A percentile compares a stretch with the other conserved stretches of the same genome.
phyloP scores from a whole-genome alignment of 805 yeast species.

The Trichomonascus vanleenenianus region DNA sequence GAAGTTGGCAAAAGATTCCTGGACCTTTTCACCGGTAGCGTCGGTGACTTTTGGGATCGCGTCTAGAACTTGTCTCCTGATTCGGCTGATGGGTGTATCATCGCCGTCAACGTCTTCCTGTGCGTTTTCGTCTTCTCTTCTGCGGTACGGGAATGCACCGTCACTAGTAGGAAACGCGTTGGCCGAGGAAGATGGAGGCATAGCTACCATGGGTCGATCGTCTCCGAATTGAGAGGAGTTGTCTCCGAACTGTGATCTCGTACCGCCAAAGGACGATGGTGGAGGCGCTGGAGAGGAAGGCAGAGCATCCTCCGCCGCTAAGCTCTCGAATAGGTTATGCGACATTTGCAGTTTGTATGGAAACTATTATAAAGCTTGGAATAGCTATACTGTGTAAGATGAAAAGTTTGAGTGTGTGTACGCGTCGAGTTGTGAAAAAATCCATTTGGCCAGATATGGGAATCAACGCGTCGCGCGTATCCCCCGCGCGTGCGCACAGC shows the following conservation, averaged over 20 bases:
- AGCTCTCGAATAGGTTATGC: background rate
- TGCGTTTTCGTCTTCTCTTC: too few relatives aligned
- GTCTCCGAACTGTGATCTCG: background rate
- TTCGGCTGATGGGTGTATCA: background rate
- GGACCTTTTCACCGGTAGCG: slow-evolving; percentile 86
- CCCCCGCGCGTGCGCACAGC: too few relatives aligned
- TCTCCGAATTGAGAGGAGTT: background rate
- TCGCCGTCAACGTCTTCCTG: background rate
- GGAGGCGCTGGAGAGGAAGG: background rate
- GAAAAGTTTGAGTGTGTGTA: background rate
- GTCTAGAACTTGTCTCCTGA: background rate
- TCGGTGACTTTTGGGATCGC: slow-evolving; percentile 78
- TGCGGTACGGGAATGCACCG: background rate
- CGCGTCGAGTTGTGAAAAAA: background rate
- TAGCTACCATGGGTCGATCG: background rate
- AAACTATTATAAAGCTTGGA: too few relatives aligned
- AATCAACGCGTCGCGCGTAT: too few relatives aligned
- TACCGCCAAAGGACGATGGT: background rate
- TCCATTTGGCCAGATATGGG: background rate
- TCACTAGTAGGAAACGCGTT: background rate
- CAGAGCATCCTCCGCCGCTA: background rate
- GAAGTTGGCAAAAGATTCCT: slow-evolving; percentile 83
- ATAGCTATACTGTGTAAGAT: background rate
- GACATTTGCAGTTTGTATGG: too few relatives aligned
- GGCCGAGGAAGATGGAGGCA: background rate